Base-by-base conservation (phyloP, 2,329 filamentous ascomycete genomes). In the Aspergillus pseudotamarii region DNA sequence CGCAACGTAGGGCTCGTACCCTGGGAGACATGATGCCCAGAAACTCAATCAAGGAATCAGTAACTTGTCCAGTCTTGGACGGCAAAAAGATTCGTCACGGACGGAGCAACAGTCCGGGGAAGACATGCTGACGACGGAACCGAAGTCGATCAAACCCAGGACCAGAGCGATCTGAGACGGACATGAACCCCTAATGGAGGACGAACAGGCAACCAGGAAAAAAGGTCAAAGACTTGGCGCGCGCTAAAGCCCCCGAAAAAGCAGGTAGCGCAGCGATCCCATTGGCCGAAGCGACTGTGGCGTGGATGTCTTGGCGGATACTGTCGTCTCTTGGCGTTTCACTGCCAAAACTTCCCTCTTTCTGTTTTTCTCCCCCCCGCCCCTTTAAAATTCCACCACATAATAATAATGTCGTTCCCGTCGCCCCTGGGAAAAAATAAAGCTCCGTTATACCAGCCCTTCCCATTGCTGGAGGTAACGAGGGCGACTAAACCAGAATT, bases 321-420 rank as follows among this genome's bases (percentile, higher is more conserved):
- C 30, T 8, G 16, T 19, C 9, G 32, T 14, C 32, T 5, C 51
- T 55, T 45, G 57, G 48, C 57, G 57, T 48, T 58, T 50, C 57
- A 36, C 45, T 41, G 28, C 45, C 21, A 51, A 51, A 50, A 59
- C n/a, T 46, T 46, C 6, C 41, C 56, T 6, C 28, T 41, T 19
- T 16, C 11, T 12, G 34, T 6, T 43, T 26, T 43, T 21, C 11
- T 28, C 2, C 3, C 21, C 45, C 34, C 3, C 12, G 21, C 34
- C 55, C 56, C 43, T 48, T 48, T 50, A 36, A 51, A 59, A 50
- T 32, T 55, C 51, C 51, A 51, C 51, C 16, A 23, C 51, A 28
- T 36, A 55, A 55, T 32, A 34, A 53, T 26, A 38, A 38, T 38
- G 32, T 6, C 14, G 26, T 23, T 55, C 32, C 51, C 30, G 6